phyloP scores from a whole-genome alignment of 179 eudicot species.

The Beta corolliflora region DNA sequence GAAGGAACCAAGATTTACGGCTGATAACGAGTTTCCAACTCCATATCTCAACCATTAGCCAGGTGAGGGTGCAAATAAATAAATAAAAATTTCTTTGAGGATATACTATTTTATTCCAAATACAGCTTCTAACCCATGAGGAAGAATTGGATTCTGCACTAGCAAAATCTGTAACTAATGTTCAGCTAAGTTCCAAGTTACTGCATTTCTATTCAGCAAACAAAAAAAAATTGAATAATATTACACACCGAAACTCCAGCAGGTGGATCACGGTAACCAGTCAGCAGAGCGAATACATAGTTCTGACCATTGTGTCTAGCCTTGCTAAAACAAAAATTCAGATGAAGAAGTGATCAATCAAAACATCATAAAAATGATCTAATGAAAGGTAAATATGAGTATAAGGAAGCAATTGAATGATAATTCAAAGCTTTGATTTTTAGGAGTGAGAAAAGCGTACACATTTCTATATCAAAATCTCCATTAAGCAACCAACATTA shows the following conservation, averaged over 20 bases:
- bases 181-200: background rate
- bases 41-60: background rate
- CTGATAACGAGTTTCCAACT: background rate
- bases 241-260: conserved; percentile 77
- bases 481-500: too few species aligned
- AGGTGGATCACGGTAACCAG: conserved; percentile 97
- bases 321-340: conserved; percentile 24
- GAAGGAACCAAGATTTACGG: background rate
- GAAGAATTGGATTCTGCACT: background rate
- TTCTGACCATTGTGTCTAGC: conserved; percentile 97
- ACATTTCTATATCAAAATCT: too few species aligned
- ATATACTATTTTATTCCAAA: background rate
- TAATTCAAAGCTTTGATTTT: too few species aligned
- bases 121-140: background rate
- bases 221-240: background rate
- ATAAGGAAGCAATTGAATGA: too few species aligned
- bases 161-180: background rate
- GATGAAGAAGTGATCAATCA: too few species aligned
- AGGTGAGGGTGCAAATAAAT: background rate
- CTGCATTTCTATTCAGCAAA: conserved; percentile 2
- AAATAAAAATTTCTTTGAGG: background rate
- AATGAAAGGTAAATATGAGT: too few species aligned
- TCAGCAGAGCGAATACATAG: conserved; percentile 84
- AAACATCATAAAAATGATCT: too few species aligned
- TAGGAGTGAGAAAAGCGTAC: too few species aligned